Evolutionary conservation across 148 eudicot species (phyloP), one percentile per base, ranked within the genome.

Genomic region (Amaranthus hypochondriacus): DNA sequence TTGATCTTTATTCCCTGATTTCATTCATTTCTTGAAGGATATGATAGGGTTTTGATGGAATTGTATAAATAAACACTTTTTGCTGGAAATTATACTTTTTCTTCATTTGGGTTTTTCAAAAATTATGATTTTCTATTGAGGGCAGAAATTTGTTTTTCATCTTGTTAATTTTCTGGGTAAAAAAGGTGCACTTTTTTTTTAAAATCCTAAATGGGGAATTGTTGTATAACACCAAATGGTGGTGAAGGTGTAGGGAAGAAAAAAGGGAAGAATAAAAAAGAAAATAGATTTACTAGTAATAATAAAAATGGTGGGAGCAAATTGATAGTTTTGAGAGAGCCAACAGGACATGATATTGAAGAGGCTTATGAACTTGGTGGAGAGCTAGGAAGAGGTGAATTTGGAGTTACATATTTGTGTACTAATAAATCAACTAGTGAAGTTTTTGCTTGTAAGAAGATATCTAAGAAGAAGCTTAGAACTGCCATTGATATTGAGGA

Each of bases 361-460:
- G 64, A 69, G 46, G 69, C 28, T 9, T 88, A 88, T 54, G 82
- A 79, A 18, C 72, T 88, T 13, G 91, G 91, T 8, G 70, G 82
- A 2, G 89, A 88, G 81, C 77, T 88, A 11, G 91, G 91, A 3
- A 79, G 90, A 4, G 90, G 90, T 15, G 90, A 87, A 69, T 85
- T 83, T 57, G 88, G 88, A 18, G 68, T 81, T 1, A 85, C 88
- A 5, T 83, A 83, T 74, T 59, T 87, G 52, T 83, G 86, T 54
- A 87, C 85, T 79, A 85, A 83, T 69, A 79, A 70, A 49, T 55
- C 55, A 10, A 79, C 62, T 66, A 79, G 81, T 0, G 85, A 85
- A 9, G 65, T 75, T 39, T 85, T 62, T 46, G 90, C 90, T n/a
- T 87, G 90, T 75, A 87, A 87, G 62, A 83, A 85, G 73, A 87